Evolutionary conservation across 139 green algal genomes (phyloP), one percentile per base, ranked within the genome.

Genomic region (Chlamydomonas asymmetrica): DNA sequence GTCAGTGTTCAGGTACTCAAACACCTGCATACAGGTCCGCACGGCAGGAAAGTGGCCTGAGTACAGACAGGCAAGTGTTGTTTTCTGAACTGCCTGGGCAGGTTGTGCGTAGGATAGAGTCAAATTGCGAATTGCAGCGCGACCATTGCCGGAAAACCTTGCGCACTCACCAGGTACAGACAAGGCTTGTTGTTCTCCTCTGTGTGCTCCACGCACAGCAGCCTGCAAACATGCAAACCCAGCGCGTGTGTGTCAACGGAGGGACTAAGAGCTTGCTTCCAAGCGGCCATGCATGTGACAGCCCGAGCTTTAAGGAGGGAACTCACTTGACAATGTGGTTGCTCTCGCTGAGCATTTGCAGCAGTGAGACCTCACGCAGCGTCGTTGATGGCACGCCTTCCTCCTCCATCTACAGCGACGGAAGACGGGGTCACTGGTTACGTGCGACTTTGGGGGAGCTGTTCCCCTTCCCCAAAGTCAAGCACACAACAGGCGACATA

Each of bases 1-100:
- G 84, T 99, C 96, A n/a, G 93, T 97, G 71, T 91, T 91, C 13
- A 98, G 88, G 81, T 95, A 98, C 80, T 99, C 96, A 80, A 99
- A 99, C 1, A 99, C 89, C 81, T 92, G 81, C 40, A 61, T n/a
- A n/a, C n/a, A n/a, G n/a, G n/a, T n/a, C n/a, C n/a, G n/a, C n/a
- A n/a, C n/a, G n/a, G n/a, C n/a, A n/a, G n/a, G n/a, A n/a, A n/a
- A n/a, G n/a, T n/a, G n/a, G n/a, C n/a, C n/a, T n/a, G n/a, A n/a
- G n/a, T n/a, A n/a, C n/a, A n/a, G n/a, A n/a, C n/a, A n/a, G n/a
- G n/a, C n/a, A n/a, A n/a, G n/a, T n/a, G n/a, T n/a, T n/a, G n/a
- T n/a, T n/a, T n/a, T n/a, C n/a, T n/a, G n/a, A n/a, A n/a, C n/a
- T n/a, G n/a, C n/a, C n/a, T n/a, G n/a, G n/a, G n/a, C n/a, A n/a